Evolutionary conservation across 1,139 yeast species (phyloP), one percentile per base, ranked within the genome.

Genomic region (Geotrichum citri-aurantii): DNA sequence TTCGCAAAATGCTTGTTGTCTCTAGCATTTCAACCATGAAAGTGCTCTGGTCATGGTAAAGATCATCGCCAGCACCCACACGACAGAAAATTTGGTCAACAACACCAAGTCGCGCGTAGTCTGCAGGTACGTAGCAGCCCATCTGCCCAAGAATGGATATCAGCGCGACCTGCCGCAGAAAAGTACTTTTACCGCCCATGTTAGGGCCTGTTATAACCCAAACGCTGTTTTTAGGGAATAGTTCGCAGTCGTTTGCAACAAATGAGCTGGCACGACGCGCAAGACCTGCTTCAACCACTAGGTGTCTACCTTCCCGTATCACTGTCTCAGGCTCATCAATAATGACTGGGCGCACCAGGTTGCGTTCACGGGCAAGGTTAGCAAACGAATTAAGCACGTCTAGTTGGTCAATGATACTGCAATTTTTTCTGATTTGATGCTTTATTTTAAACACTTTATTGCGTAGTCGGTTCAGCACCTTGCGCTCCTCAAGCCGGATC

Each of bases 1-100:
- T 82, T 53, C 81, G 78, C 57, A 93, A 73, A 46, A 93, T 91
- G 62, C 82, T 79, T 27, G 96, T 86, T 0, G 97, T 89, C 69
- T 93, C 99, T n/a, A 89, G 81, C 98, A 93, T 92, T 67, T 93
- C 98, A 17, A 92, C 96, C 98, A 93, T 91, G 68, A 93, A 93
- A 0, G 99, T 92, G 63, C 96, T 88, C 72, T 91, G 79, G 64
- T 92, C 95, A 61, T 89, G 83, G 68, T 80, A 90, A 44, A 93
- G 75, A 68, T 92, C 96, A 72, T 93, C 99, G 0, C 95, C 89
- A 0, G 97, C 91, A 0, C 97, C 97, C 29, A 88, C 71, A 49
- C 99, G 77, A 44, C 97, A 90, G 68, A 89, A 92, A 1, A 93
- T 81, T 63, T 84, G 85, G 71, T 93, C 98, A 0, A 91, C 95